phyloP scores from a whole-genome alignment of 1,139 yeast species.

The Pichia sp. region DNA sequence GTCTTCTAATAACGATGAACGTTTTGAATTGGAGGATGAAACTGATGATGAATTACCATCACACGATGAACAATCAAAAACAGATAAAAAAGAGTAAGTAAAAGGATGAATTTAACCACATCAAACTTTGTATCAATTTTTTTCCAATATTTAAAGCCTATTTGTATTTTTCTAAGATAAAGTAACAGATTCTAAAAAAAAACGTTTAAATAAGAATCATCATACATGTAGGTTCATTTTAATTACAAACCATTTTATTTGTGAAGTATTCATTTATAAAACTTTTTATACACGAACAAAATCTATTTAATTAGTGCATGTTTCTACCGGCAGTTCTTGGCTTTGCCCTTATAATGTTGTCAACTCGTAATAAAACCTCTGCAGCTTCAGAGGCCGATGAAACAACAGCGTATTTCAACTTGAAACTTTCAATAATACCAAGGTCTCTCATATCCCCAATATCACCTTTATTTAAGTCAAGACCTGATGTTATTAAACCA shows the following conservation, averaged over 20 bases:
- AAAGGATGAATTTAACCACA: background rate
- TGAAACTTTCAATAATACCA: constrained; percentile 89
- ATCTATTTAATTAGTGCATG: constrained; percentile 13
- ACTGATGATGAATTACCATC: constrained; percentile 19
- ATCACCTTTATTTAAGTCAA: constrained; percentile 75
- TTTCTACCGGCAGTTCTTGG: constrained; percentile 95
- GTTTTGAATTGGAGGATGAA: constrained; percentile 26
- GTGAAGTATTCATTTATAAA: too few relatives aligned
- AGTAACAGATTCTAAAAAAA: background rate
- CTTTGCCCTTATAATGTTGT: constrained; percentile 91
- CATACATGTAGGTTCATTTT: background rate
- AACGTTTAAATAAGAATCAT: background rate
- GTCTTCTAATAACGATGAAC: constrained; percentile 16
- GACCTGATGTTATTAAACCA: constrained; percentile 87
- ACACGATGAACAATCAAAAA: background rate
- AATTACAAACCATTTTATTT: background rate
- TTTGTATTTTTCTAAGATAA: background rate
- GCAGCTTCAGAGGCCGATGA: constrained; percentile 96
- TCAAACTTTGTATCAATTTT: background rate
- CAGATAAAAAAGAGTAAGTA: background rate
- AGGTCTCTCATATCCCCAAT: constrained; percentile 92
- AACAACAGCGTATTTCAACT: constrained; percentile 91
- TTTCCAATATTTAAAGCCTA: background rate
- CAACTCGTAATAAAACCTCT: constrained; percentile 89
- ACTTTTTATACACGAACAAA: background rate